Evolutionary conservation across 345 rosid genomes (phyloP), one percentile per base, ranked within the genome.

Genomic region (Gynandropsis gynandra): DNA sequence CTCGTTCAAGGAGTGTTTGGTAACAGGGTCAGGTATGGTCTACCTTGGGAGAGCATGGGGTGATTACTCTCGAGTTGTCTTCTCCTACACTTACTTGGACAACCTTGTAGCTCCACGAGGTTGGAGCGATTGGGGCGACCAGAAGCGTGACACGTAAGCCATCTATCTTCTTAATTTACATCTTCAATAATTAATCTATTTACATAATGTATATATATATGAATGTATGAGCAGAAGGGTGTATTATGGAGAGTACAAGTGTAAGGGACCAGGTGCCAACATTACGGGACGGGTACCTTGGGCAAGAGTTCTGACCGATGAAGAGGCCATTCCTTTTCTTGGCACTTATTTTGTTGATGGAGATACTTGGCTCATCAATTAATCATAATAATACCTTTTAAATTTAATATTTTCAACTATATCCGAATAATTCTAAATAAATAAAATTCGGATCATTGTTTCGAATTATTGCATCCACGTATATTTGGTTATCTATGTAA

Each of bases 1-100:
- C 46, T 64, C 62, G 27, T 82, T 82, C 70, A 54, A 65, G 66
- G 69, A 65, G 11, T 70, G 89, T 76, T 72, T 62, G 65, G 57
- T 81, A 9, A 68, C 83, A 0, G 82, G 80, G 6, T 31, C 54
- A 19, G 71, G 70, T 13, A 38, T 48, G 7, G 75, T 78, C 1
- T 53, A 60, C 40, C 76, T 79, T 15, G 81, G 85, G 33, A 71
- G 89, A 62, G 80, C 85, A n/a, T 79, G 85, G 85, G 85, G 79
- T 33, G 42, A 67, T 24, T 79, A 60, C 54, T 82, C 89, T 13
- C 64, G 72, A 21, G 89, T 81, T 6, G 67, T 78, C 0, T 78
- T 65, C 47, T 71, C 78, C 20, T 37, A 19, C 1, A 63, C 75
- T 14, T 72, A 61, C 64, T 70, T 78, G 74, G 51, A 79, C 5